Evolutionary conservation across 2,329 filamentous ascomycete genomes (phyloP), one percentile per base, ranked within the genome.

Genomic region (Aspergillus hortae): DNA sequence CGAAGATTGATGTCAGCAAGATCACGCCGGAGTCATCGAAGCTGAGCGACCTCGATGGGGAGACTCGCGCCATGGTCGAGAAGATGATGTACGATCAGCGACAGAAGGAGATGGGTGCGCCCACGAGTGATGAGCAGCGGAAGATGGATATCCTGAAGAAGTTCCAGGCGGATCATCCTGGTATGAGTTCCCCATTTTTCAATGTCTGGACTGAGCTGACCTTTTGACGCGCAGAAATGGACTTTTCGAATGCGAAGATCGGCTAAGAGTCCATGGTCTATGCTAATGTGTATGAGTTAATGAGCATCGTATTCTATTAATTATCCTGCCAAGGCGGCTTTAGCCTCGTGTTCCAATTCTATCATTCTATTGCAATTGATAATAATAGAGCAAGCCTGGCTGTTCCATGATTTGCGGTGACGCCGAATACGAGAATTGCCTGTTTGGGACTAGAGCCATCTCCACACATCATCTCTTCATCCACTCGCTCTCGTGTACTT

Each of bases 31-130:
- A 97, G 75, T 92, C 88, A 69, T 92, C 87, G 68, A 95, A 91
- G 72, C 80, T 99, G 66, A 86, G 88, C 52, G 94, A 99, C 71
- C 78, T 99, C 61, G 92, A 97, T 68, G 94, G 94, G 55, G 89
- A 95, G 80, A 99, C 94, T 49, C 83, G 94, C 58, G 83, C 86
- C 53, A 97, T 99, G 92, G 94, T 99, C 42, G 94, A 99, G 84
- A 99, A 99, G 84, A 99, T 99, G 94, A 99, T 99, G 94, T 99
- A 83, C 66, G 94, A 99, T 77, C 94, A 99, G 80, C 81, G 89
- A 61, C 92, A 97, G 78, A 99, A 99, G 84, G 92, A 97, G 78
- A 78, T 82, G 73, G 94, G 94, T 4, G 81, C 88, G 72, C 90
- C 91, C 44, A 91, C 87, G 11, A 95, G 90, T 60, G 94, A 97